These are phyloP conservation scores for Cadophora luteo-olivacea DNA, from an alignment of 2,329 filamentous ascomycete genomes.

Conservation along the genomic window DNA sequence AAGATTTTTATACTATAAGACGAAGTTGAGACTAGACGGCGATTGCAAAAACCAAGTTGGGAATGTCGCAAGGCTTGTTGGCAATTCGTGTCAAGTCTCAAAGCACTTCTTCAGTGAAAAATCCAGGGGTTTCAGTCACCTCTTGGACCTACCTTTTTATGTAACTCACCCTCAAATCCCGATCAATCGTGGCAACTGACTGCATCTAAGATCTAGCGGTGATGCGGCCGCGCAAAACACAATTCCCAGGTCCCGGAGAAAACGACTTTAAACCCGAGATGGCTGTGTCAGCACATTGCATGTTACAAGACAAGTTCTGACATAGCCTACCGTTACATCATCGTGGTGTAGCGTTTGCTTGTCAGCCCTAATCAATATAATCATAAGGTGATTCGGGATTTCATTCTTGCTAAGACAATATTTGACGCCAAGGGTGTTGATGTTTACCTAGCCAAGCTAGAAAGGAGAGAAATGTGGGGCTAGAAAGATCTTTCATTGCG, in stretches of 20 bases:
- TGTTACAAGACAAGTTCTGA: not conserved
- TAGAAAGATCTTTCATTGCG: not conserved
- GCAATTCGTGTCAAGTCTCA: not conserved
- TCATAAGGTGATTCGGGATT: not conserved
- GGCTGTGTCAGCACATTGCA: constrained; percentile 4
- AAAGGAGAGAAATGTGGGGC: not conserved
- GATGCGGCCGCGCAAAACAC: not conserved
- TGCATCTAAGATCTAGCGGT: not conserved
- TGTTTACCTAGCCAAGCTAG: not conserved
- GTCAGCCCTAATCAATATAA: not conserved
- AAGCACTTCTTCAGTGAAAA: too few relatives aligned
- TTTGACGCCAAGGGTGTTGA: not conserved
- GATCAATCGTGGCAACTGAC: not conserved
- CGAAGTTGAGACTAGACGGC: not conserved
- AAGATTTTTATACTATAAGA: not conserved
- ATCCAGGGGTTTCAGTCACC: too few relatives aligned
- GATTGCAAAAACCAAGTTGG: not conserved
- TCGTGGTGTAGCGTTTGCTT: not conserved
- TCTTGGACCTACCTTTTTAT: not conserved
- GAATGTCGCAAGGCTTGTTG: not conserved
- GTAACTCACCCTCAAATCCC: not conserved
- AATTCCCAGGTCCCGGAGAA: not conserved
- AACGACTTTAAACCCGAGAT: constrained; percentile 1
- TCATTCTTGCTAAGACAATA: not conserved
- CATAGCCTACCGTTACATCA: not conserved